Base-by-base conservation (phyloP, 306 rosid genomes). In the Medicago ruthenica region DNA sequence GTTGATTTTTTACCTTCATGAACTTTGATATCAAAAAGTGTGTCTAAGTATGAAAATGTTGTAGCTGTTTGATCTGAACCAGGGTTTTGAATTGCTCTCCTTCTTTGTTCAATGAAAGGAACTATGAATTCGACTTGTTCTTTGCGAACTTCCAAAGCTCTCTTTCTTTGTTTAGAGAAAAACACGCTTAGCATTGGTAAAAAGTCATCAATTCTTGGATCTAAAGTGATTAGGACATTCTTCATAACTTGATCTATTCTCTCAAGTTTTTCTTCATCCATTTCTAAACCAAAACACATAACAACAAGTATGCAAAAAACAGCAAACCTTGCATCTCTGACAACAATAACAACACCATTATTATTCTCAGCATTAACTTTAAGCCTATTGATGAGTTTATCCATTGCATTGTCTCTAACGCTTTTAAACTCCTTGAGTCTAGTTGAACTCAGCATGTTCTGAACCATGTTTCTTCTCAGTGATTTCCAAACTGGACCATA, bases 401-500 rank as follows among this genome's bases (percentile, higher is more conserved):
- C 86, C 96, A 96, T 92, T 1, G 99, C 97, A 0, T 81, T 81
- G 9, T 84, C 79, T 0, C 99, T 76, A 6, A 92, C 92, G 8
- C 34, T 8, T 31, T 83, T 88, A 71, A 96, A 96, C 76, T 92
- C 99, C 71, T 81, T 89, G 1, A 96, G 9, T 68, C 96, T 77
- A 4, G 24, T 79, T 1, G 99, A 89, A 44, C 89, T 89, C 13
- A 96, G 96, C 99, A 92, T 96, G 83, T 96, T 96, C 88, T 96
- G 98, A 1, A 96, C 99, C 96, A 96, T 85, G 92, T 96, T 96
- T 41, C 83, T 73, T 10, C 99, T 74, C 31, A 96, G 81, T 0
- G 98, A 88, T 71, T 97, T 85, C 99, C 99, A 96, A 41, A 88
- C 82, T 0, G 91, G 82, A 67, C 99, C 99, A 15, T 90, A 92